Evolutionary conservation across 108 stramenopile species (phyloP), one percentile per base, ranked within the genome.

Genomic region (Pseudonitzschia pungens): DNA sequence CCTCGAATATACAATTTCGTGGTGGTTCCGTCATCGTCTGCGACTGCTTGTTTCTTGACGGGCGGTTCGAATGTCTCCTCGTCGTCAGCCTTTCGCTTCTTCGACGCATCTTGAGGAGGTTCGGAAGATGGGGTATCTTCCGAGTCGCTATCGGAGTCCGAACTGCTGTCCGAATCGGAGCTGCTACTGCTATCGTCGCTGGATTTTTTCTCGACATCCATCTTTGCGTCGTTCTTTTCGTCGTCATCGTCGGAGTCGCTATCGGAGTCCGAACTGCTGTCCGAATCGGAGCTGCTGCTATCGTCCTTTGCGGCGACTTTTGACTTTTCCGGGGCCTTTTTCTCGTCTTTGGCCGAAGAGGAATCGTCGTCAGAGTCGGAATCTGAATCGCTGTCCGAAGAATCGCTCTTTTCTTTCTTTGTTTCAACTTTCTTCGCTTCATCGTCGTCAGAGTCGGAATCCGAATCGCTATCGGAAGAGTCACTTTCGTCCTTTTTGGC

Each of bases 1-100:
- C 99, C 99, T 40, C 90, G 83, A 45, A 99, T 77, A 76, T 91
- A 97, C 18, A 98, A 44, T 72, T 92, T 96, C 75, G 75, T 82
- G 43, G 76, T 70, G 24, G 51, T 65, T 6, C 26, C 72, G 28
- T 79, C 83, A 12, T 68, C 78, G 44, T 64, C 76, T 32, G 62
- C 63, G 43, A 55, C 73, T 11, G 87, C 78, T 67, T 60, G 63
- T 52, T 77, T 73, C 73, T 82, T 87, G n/a, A 31, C 41, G 48
- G 83, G 59, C 12, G 82, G 72, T 36, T 76, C 65, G 60, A 21
- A 33, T 16, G 60, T 62, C 20, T 62, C 60, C 24, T 68, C 77
- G 4, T 73, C 78, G 1, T 84, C 78, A 16, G 80, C 85, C 79
- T 91, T 91, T 60, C 89, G 89, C 81, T 95, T 95, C 65, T 89